Base-by-base conservation (phyloP, 345 rosid genomes). In the Arabis hirsuta region DNA sequence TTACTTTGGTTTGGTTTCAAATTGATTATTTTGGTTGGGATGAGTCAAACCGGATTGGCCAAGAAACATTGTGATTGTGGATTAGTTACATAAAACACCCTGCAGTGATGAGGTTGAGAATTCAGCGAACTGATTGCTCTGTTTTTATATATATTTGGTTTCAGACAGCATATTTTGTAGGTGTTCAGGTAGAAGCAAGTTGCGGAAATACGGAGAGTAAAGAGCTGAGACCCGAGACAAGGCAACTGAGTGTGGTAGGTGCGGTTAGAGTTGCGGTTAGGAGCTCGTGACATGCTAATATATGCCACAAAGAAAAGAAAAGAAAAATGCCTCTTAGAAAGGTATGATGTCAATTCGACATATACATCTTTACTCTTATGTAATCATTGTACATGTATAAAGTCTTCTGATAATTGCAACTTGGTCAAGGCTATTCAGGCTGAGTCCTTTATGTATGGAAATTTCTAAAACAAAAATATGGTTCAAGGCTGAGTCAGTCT, bases 231-330 rank as follows among this genome's bases (percentile, higher is more conserved):
- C 88, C 88, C 0, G 96, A 85, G 84, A 89, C 77, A 70, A 82
- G 83, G 82, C 98, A 94, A 71, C 84, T 80, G 12, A 81, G 98
- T 67, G 85, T 82, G 29, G 91, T 94, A 5, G 98, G 92, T 56
- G 88, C 97, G 3, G 89, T 89, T 20, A 91, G 84, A 77, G 91
- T 94, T 19, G 98, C 97, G 5, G 89, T 94, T 41, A 84, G 98
- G 83, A 86, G 90, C 65, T 77, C 54, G 64, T 72, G 12, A 20
- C 76, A 41, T 71, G 67, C 74, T 71, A 51, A 60, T 53, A 59
- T 59, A 47, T 3, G 4, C 22, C 67, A 12, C 6, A 11, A 24
- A 59, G n/a, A 14, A 26, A 55, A 55, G 41, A 7, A 22, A 22
- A 22, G 24, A 36, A 22, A 8, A 36, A 39, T 50, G 39, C 41